Conservation (phyloP, 441 rosid genomes). For the Iberis amara region DNA sequence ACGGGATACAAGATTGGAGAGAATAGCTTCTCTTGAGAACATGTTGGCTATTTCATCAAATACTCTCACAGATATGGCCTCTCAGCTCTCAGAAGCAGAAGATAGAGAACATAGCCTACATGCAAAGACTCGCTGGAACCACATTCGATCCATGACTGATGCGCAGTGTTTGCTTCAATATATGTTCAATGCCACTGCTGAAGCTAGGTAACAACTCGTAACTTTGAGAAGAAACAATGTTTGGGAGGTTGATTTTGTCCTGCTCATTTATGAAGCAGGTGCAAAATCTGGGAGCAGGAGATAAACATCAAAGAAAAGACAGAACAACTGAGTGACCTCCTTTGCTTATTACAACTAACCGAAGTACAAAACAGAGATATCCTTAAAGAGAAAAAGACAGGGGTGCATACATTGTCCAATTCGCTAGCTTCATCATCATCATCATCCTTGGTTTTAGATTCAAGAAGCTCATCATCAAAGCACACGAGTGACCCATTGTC, state of each 20-base stretch:
- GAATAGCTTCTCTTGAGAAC: slow-evolving; percentile 53
- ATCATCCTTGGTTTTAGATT: neutral
- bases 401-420: slow-evolving; percentile 54
- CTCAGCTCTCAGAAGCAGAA: slow-evolving; percentile 71
- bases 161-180: slow-evolving; percentile 65
- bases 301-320: slow-evolving; percentile 50
- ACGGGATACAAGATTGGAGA: slow-evolving; percentile 51
- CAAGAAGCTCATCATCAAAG: slow-evolving; percentile 51
- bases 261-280: slow-evolving; percentile 31
- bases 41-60: slow-evolving; percentile 62
- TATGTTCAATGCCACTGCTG: slow-evolving; percentile 47
- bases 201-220: slow-evolving; percentile 43
- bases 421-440: slow-evolving; percentile 43
- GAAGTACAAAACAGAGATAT: slow-evolving; percentile 52
- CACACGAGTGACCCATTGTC: slow-evolving; percentile 41
- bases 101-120: slow-evolving; percentile 49
- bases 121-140: slow-evolving; percentile 58
- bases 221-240: neutral
- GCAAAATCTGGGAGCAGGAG: slow-evolving; percentile 53
- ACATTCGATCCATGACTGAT: slow-evolving; percentile 48
- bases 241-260: neutral
- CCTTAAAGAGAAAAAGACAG: slow-evolving; percentile 47
- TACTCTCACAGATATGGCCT: slow-evolving; percentile 54
- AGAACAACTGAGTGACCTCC: slow-evolving; percentile 51
- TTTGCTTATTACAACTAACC: slow-evolving; percentile 43